Evolutionary conservation across 208 protist genomes (phyloP).

Genomic region (Tetramitus jugosus): DNA sequence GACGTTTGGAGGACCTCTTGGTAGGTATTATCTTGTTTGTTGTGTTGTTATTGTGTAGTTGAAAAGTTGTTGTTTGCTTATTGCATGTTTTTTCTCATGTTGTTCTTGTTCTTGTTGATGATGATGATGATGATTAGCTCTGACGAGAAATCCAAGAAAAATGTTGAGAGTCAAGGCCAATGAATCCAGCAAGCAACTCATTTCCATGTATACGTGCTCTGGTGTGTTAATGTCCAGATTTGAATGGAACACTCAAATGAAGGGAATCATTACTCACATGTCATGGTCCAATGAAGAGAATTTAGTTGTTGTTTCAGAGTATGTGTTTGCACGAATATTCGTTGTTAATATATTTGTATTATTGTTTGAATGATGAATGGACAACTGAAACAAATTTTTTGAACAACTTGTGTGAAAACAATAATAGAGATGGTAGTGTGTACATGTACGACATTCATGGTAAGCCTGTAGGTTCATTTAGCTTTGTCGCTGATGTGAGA

Average conservation of each 20-base stretch:
- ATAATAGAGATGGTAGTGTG: background rate
- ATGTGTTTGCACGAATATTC: background rate
- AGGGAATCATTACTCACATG: background rate
- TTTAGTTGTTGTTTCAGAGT: slow-evolving; percentile 2
- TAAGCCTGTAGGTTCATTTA: background rate
- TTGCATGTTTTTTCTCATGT: background rate
- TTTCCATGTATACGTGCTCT: background rate
- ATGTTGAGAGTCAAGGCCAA: slow-evolving; percentile 1
- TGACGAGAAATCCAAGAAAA: slow-evolving; percentile 15
- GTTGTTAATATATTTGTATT: no score
- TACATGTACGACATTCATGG: slow-evolving; percentile 14
- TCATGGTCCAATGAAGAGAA: background rate
- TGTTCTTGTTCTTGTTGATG: background rate
- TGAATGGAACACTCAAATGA: background rate
- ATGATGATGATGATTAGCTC: background rate
- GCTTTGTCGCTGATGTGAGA: background rate
- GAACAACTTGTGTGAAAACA: background rate
- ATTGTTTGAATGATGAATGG: no score
- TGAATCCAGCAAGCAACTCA: background rate
- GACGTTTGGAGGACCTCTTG: background rate
- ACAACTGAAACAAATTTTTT: background rate
- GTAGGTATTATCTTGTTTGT: background rate
- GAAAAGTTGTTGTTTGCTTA: background rate
- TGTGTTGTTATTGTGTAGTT: background rate
- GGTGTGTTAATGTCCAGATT: slow-evolving; percentile 12